phyloP scores from a whole-genome alignment of 2,329 filamentous ascomycete genomes.

The Tolypocladium ophioglossoides region DNA sequence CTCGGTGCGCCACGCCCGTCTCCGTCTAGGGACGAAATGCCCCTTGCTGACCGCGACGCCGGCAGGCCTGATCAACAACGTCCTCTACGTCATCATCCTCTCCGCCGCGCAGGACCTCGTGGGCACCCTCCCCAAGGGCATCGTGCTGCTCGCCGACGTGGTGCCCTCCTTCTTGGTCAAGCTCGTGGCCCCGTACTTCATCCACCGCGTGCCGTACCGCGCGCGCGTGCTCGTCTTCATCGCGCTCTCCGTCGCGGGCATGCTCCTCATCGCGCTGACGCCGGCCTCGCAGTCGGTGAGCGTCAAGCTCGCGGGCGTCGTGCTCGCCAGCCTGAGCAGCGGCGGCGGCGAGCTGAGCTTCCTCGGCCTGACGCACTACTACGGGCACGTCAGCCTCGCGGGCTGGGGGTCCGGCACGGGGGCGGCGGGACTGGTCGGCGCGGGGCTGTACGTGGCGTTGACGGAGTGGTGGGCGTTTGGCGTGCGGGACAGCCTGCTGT shows the following conservation, averaged over 20 bases:
- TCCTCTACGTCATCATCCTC: slow-evolving; percentile 94
- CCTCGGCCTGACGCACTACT: slow-evolving; percentile 84
- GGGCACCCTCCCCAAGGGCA: slow-evolving; percentile 80
- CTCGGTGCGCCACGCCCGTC: slow-evolving; percentile 52
- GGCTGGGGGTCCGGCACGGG: slow-evolving; percentile 91
- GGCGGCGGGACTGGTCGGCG: slow-evolving; percentile 76
- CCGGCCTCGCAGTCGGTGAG: slow-evolving; percentile 55
- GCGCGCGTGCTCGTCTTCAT: slow-evolving; percentile 67
- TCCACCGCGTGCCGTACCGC: slow-evolving; percentile 75
- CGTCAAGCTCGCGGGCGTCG: slow-evolving; percentile 71
- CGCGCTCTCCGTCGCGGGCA: slow-evolving; percentile 65
- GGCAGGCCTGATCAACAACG: slow-evolving; percentile 68
- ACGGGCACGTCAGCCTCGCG: slow-evolving; percentile 76
- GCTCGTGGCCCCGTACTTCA: slow-evolving; percentile 84
- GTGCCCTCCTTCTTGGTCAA: slow-evolving; percentile 84
- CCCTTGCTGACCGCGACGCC: slow-evolving; percentile 2
- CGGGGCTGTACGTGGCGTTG: slow-evolving; percentile 76
- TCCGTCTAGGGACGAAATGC: background rate
- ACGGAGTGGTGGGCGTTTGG: slow-evolving; percentile 71
- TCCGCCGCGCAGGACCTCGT: slow-evolving; percentile 93
- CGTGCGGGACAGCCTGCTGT: slow-evolving; percentile 63
- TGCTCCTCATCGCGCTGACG: slow-evolving; percentile 80
- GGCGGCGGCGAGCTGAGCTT: slow-evolving; percentile 88
- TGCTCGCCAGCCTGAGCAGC: slow-evolving; percentile 74
- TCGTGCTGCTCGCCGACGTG: slow-evolving; percentile 88